Conservation (phyloP, 2,329 filamentous ascomycete species). For the Aureobasidium mangrovei region DNA sequence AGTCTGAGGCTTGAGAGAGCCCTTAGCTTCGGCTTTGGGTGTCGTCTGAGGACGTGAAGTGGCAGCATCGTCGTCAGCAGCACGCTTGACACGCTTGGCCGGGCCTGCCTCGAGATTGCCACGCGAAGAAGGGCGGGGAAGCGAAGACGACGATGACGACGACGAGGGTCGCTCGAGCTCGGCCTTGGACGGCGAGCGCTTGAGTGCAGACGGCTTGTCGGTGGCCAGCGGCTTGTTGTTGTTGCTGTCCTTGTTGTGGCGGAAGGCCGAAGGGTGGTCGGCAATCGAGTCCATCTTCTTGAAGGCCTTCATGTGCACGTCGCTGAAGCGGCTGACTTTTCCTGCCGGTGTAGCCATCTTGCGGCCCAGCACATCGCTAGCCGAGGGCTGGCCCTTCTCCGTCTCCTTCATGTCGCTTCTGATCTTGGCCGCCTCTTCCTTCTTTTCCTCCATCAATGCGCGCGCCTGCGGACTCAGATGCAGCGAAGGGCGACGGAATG, state of each 20-base stretch:
- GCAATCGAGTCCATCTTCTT: slow-evolving; percentile 97
- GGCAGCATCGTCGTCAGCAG: slow-evolving; percentile 59
- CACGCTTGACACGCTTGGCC: slow-evolving; percentile 59
- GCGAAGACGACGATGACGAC: slow-evolving; percentile 14
- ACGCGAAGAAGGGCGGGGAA: slow-evolving; percentile 25
- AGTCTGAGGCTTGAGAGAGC: not conserved
- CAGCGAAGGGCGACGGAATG: slow-evolving; percentile 47
- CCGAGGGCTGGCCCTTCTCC: slow-evolving; percentile 43
- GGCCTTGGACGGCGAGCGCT: slow-evolving; percentile 51
- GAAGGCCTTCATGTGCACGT: slow-evolving; percentile 78
- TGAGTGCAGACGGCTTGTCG: slow-evolving; percentile 34
- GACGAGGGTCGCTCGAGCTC: slow-evolving; percentile 46
- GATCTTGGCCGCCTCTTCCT: slow-evolving; percentile 62
- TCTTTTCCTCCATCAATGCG: slow-evolving; percentile 55
- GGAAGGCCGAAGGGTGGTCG: slow-evolving; percentile 71
- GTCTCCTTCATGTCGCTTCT: slow-evolving; percentile 59
- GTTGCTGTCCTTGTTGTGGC: slow-evolving; percentile 37
- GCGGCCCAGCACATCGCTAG: slow-evolving; percentile 41
- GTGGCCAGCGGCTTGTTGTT: slow-evolving; percentile 32
- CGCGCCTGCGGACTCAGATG: slow-evolving; percentile 54
- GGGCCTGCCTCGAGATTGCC: slow-evolving; percentile 28
- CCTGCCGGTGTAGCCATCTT: slow-evolving; percentile 75
- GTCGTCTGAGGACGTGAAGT: slow-evolving; percentile 47
- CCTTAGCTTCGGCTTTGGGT: slow-evolving; percentile 34
- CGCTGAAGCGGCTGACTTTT: slow-evolving; percentile 70